Evolutionary conservation across 148 eudicot genomes (phyloP).

Genomic region (Cornus controversa): DNA sequence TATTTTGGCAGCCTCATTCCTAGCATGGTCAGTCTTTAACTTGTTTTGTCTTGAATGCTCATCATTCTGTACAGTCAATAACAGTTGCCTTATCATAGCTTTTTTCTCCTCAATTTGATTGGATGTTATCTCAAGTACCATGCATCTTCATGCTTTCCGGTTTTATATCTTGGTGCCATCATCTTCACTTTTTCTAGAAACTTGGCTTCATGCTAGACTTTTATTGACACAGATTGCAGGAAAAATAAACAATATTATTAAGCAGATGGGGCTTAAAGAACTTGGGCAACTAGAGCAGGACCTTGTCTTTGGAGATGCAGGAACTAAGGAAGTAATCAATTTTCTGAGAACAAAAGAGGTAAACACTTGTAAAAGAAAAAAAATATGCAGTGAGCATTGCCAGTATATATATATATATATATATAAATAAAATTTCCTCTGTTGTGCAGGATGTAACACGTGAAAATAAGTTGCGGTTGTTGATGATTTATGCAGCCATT

Average conservation of each 20-base stretch:
- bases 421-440: background rate
- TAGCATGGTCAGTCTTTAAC: background rate
- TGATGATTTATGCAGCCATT: slow-evolving; percentile 94
- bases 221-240: slow-evolving; percentile 76
- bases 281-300: slow-evolving; percentile 95
- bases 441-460: slow-evolving; percentile 68
- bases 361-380: slow-evolving; percentile 5
- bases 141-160: background rate
- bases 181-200: background rate
- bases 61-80: background rate
- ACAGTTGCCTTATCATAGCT: background rate
- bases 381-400: background rate
- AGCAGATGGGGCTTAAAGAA: slow-evolving; percentile 78
- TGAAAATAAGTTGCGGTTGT: slow-evolving; percentile 80
- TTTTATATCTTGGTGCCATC: background rate
- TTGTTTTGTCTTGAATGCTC: background rate
- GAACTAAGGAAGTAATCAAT: slow-evolving; percentile 83
- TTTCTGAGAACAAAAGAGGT: slow-evolving; percentile 77
- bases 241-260: slow-evolving; percentile 70
- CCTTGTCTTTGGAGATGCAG: slow-evolving; percentile 97
- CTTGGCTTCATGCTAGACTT: slow-evolving; percentile 15
- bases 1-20: background rate
- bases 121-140: background rate
- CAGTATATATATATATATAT: background rate
- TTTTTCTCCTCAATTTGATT: background rate